phyloP scores from a whole-genome alignment of 805 yeast genomes.

The Ogataea glucozyma region DNA sequence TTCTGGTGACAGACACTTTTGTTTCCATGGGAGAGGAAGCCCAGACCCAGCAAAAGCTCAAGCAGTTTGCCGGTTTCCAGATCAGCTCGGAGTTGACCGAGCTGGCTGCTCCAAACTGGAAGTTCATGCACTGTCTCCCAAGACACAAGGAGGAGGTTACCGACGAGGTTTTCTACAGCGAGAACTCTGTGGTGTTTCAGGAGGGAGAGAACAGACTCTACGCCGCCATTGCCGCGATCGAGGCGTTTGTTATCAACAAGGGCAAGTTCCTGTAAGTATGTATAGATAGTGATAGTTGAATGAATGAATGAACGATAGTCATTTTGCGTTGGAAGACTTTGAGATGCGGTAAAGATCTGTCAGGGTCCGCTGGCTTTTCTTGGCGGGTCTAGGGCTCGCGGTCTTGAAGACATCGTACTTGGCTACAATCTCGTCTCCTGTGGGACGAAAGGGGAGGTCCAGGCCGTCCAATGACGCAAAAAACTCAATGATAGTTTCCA shows the following conservation, averaged over 20 bases:
- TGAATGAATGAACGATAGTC: conserved; percentile 1
- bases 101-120: conserved; percentile 71
- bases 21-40: conserved; percentile 97
- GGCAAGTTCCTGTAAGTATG: conserved; percentile 48
- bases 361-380: not conserved
- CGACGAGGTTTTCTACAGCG: conserved; percentile 88
- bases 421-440: not conserved
- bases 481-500: conserved; percentile 23
- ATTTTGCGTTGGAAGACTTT: not conserved
- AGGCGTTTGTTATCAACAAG: conserved; percentile 83
- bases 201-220: conserved; percentile 97
- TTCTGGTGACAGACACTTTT: conserved; percentile 95
- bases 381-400: not conserved
- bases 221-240: conserved; percentile 93
- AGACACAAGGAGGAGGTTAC: conserved; percentile 93
- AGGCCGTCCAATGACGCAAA: not conserved
- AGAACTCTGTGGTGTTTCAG: conserved; percentile 81
- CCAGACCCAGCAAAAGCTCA: conserved; percentile 67
- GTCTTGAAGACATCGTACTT: not conserved
- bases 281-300: not conserved
- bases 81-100: conserved; percentile 66
- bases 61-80: conserved; percentile 86
- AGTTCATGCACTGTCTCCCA: conserved; percentile 97
- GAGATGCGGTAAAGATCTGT: not conserved
- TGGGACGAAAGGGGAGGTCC: not conserved